Evolutionary conservation across 2,329 filamentous ascomycete species (phyloP), one percentile per base, ranked within the genome.

Genomic region (Coniella lustricola): DNA sequence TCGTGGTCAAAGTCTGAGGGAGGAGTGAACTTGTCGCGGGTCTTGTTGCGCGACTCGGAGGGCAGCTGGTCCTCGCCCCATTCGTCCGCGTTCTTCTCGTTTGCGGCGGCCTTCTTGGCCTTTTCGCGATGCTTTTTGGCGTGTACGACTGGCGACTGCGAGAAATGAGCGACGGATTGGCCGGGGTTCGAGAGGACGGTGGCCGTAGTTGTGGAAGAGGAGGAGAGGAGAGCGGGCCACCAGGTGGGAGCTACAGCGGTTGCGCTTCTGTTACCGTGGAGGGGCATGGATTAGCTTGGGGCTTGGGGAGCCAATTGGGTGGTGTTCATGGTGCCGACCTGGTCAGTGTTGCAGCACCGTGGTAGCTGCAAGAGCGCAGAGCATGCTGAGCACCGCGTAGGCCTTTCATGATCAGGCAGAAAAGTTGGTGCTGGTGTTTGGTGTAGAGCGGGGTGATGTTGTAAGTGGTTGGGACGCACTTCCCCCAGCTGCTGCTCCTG

Each of bases 1-100:
- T 61, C 58, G 20, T 59, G 58, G 38, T 54, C 49, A 25, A 51
- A 54, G 43, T 25, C 46, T 14, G 21, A 17, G 2, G 38, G 14
- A 16, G 42, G 42, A 7, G 38, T 38, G 22, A 41, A 36, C 5
- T 51, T 51, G 7, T 50, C 49, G 45, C 48, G 44, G 18, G 51
- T 40, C 48, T 50, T 52, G 17, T 44, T 31, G 13, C 50, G 43
- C 29, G 46, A 48, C 47, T 39, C 29, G 5, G 44, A 40, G 10
- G 44, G 44, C n/a, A 49, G 34, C 18, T 46, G 35, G 8, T 16
- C 37, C 16, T 32, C 49, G 16, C 33, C 45, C 20, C 31, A 44
- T 7, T 44, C 39, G n/a, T 22, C 45, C 10, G 36, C 31, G 13
- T 46, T 18, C 16, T 34, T 35, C 31, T 49, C 42, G 14, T 21